Base-by-base conservation (phyloP, 1,284 basidiomycete genomes). In the Xanthoconium separans region DNA sequence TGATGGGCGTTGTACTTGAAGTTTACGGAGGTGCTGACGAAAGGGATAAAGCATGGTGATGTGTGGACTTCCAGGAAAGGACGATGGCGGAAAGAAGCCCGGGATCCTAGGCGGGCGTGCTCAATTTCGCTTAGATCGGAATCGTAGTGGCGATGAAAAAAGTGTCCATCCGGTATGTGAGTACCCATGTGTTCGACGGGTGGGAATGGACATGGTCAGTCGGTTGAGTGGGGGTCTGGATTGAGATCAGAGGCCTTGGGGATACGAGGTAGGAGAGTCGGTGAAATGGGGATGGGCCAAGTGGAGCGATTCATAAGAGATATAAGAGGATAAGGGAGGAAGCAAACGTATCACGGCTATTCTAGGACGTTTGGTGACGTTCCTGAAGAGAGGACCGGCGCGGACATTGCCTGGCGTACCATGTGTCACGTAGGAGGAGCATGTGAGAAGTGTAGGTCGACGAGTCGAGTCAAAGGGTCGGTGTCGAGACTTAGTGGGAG, bases 121-220 rank as follows among this genome's bases (percentile, higher is more conserved):
- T 60, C 51, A 47, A 67, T 64, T 56, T 66, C 66, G 68, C 55
- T 65, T 68, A 66, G 65, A 66, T 70, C 57, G 60, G 55, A 52
- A 53, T 63, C 54, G 50, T 27, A 18, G 65, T 65, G 63, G 65
- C 64, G 60, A 53, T 66, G 63, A 59, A n/a, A 22, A 22, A 10
- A 48, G 52, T 51, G 61, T 39, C 52, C 53, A 57, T 53, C 50
- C 6, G 47, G 40, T 44, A 60, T 54, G 59, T 12, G 53, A 42
- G 51, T 44, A 40, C 4, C 41, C 56, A 27, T 63, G 51, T 40
- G 13, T 36, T 12, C 20, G 12, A 33, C 22, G 53, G 13, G 15
- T 34, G 15, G 33, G 33, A 16, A 34, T 16, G 33, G 7, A 7
- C 33, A 34, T 34, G 7, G 15, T 34, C 13, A 33, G 37, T 46